These are phyloP conservation scores for Penicillium palitans DNA, from an alignment of 2,329 filamentous ascomycete genomes.

Conservation along the genomic window DNA sequence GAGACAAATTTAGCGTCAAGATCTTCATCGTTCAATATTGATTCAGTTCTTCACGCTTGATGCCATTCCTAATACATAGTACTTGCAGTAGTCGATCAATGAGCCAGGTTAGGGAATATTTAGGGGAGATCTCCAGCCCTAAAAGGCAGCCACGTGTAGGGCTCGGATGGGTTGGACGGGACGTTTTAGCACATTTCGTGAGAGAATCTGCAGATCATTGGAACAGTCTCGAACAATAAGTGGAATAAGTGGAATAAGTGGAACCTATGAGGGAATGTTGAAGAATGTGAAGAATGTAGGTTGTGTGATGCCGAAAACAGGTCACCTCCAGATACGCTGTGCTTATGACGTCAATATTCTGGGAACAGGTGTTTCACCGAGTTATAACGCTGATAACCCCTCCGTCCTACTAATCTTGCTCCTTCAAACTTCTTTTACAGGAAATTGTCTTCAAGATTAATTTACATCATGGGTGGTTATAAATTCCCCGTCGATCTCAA, in stretches of 20 bases:
- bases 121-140: neutral
- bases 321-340: neutral
- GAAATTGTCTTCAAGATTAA: neutral
- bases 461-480: conserved; percentile 14
- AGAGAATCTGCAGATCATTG: neutral
- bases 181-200: neutral
- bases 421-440: neutral
- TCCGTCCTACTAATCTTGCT: neutral
- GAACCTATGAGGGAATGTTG: neutral
- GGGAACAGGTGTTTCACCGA: neutral
- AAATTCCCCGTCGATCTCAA: conserved; percentile 36
- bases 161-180: neutral
- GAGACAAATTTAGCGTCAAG: too few relatives aligned
- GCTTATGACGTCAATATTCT: conserved; percentile 6
- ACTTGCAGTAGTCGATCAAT: neutral
- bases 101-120: neutral
- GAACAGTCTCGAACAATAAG: neutral
- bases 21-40: too few relatives aligned
- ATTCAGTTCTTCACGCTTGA: neutral
- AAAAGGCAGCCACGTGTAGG: neutral
- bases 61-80: neutral
- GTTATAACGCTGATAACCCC: neutral
- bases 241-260: neutral
- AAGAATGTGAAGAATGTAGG: neutral
- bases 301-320: conserved; percentile 4